A percentile compares a stretch with the other conserved stretches of the same genome.
phyloP scores from a whole-genome alignment of 2,329 filamentous ascomycete species.

The Stagonosporopsis chrysanthemi region DNA sequence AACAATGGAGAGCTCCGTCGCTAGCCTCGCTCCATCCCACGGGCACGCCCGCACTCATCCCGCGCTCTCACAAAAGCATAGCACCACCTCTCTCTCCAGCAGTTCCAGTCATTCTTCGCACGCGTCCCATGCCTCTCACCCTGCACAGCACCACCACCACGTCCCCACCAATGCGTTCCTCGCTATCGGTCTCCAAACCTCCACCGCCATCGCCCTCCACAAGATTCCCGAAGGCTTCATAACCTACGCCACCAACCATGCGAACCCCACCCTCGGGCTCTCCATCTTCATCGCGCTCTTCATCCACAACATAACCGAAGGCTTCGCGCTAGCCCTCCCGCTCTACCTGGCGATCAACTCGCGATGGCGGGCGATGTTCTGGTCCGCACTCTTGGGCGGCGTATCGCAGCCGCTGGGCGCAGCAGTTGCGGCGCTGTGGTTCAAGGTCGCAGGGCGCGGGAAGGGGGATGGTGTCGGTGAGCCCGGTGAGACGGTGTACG shows the following conservation, averaged over 20 bases:
- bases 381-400: conserved; percentile 83
- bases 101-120: conserved; percentile 18
- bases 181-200: conserved; percentile 94
- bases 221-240: conserved; percentile 90
- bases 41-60: conserved; percentile 1
- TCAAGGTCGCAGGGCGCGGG: conserved; percentile 70
- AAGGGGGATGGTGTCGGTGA: conserved; percentile 52
- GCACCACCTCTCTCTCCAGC: conserved; percentile 15
- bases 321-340: conserved; percentile 91
- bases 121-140: conserved; percentile 29
- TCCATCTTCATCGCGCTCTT: conserved; percentile 95
- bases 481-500: conserved; percentile 69
- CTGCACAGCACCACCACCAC: conserved; percentile 83
- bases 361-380: conserved; percentile 81
- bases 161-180: conserved; percentile 93
- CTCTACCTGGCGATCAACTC: conserved; percentile 89
- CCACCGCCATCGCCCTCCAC: conserved; percentile 92
- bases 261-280: conserved; percentile 85
- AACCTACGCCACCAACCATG: conserved; percentile 97
- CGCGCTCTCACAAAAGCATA: conserved; percentile 8
- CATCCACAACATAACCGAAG: conserved; percentile 98
- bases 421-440: conserved; percentile 83
- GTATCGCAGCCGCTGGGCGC: conserved; percentile 88
- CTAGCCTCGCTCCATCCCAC: conserved; percentile 26
- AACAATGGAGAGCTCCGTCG: conserved; percentile 32